Base-by-base conservation (phyloP, 805 yeast species). In the Candida boleticola region DNA sequence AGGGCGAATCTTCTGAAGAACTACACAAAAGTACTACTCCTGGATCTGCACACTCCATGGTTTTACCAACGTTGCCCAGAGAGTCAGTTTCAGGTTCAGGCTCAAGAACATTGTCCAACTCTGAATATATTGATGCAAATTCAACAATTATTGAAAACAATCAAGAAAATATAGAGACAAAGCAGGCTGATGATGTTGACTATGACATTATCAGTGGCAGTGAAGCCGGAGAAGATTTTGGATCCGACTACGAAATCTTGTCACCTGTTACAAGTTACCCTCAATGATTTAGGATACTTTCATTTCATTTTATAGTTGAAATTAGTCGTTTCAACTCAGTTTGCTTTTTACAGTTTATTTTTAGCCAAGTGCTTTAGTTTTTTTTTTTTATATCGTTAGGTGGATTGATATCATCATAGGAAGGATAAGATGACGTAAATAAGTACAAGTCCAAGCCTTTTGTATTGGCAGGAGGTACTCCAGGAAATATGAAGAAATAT, bases 221-320 rank as follows among this genome's bases (percentile, higher is more conserved):
- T 32, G 60, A 52, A 22, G 39, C 31, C 9, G 55, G 50, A 16
- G 66, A 60, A 14, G 63, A 56, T 14, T 44, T 51, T 31, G 60
- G 51, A 25, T 66, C 72, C 3, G 74, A 69, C 46, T 69, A 50
- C 42, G 73, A 68, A 43, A 47, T 69, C 20, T 58, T 69, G 45
- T 63, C 70, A 1, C 55, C 64, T 11, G 50, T 50, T 19, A 46
- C 36, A 17, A 46, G 50, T 33, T 36, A 46, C 20, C 17, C 16
- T n/a, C 20, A 14, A 22, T 22, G 14, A 34, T 17, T 7, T 19
- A 31, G 5, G n/a, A n/a, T n/a, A n/a, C n/a, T n/a, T n/a, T n/a
- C n/a, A n/a, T n/a, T n/a, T n/a, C n/a, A n/a, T n/a, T n/a, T n/a
- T n/a, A n/a, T n/a, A n/a, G n/a, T n/a, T n/a, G n/a, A n/a, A n/a